Conservation (phyloP, 768 basidiomycete genomes). For the Obba rivulosa region DNA sequence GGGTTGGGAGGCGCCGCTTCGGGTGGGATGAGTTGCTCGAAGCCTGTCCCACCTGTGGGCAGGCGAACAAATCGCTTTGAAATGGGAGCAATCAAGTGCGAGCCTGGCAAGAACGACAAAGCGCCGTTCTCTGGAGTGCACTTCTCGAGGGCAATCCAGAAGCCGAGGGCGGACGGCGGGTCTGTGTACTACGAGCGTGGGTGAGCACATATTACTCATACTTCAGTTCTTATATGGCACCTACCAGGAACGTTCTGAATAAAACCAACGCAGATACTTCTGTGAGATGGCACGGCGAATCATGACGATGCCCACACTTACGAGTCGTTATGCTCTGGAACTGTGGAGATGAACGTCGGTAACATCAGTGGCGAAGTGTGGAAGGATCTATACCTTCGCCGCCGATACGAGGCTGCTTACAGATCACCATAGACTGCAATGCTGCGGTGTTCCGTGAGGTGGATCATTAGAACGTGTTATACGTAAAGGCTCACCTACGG, state of each 20-base stretch:
- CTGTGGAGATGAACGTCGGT: conserved; percentile 32
- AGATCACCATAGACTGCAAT: conserved; percentile 92
- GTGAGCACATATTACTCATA: background rate
- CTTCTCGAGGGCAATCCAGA: conserved; percentile 93
- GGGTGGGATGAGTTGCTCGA: conserved; percentile 53
- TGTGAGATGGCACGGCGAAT: background rate
- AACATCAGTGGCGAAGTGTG: background rate
- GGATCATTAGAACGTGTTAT: too few species aligned
- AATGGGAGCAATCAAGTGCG: conserved; percentile 70
- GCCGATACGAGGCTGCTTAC: conserved; percentile 90
- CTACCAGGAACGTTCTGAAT: background rate
- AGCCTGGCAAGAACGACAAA: conserved; percentile 85
- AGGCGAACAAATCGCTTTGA: conserved; percentile 84
- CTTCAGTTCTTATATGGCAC: too few species aligned
- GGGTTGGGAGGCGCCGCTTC: conserved; percentile 23
- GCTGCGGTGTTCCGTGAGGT: conserved; percentile 35
- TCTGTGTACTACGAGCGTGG: conserved; percentile 67
- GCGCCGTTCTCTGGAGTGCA: conserved; percentile 84
- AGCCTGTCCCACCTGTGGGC: conserved; percentile 75
- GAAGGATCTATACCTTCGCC: conserved; percentile 62
- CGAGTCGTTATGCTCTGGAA: conserved; percentile 93
- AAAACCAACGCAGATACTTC: background rate
- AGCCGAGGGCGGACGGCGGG: conserved; percentile 88
- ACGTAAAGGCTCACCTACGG: conserved; percentile 50
- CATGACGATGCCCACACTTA: conserved; percentile 33